Evolutionary conservation across 768 basidiomycete species (phyloP), one percentile per base, ranked within the genome.

Genomic region (Termitomyces sp.): DNA sequence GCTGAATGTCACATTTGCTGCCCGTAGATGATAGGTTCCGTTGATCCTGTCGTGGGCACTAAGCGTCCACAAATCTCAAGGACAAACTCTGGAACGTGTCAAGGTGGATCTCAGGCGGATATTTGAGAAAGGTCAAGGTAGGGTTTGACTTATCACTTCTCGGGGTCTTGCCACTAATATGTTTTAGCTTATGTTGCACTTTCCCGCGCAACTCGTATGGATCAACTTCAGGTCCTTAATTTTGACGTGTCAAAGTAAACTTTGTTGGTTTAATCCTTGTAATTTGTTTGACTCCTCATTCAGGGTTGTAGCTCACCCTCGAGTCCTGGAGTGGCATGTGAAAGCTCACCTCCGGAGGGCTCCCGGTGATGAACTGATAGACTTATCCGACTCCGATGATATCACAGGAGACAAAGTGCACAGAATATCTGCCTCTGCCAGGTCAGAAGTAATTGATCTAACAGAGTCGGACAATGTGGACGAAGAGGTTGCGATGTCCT

Each of bases 41-140:
- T 68, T 95, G 4, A 88, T 90, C 47, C 77, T 93, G n/a, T 85
- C 93, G 0, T 94, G 91, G 88, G 91, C 92, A 0, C 75, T 94
- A 65, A 87, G 85, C 46, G 84, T 94, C 35, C 91, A 94, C 71
- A 95, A 95, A 65, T 87, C 87, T 5, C 93, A 96, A 66, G 93
- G 93, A 0, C 93, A 94, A 68, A 95, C 93, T 0, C 71, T 96
- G 43, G 82, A 90, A 49, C 77, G 90, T 47, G 90, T 94, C 54
- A 88, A 85, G 56, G 88, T 94, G 3, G 84, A 94, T 64, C 77
- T 95, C 26, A 66, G 72, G 56, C 77, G 79, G 41, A 87, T 82
- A 1, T 96, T 96, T 70, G 93, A 89, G 66, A 85, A 81, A 55
- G 88, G 88, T 5, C 84, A 90, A 82, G 87, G 87, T 84, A 47